phyloP scores from a whole-genome alignment of 169 alveolate species.

The Plasmodium ovale region DNA sequence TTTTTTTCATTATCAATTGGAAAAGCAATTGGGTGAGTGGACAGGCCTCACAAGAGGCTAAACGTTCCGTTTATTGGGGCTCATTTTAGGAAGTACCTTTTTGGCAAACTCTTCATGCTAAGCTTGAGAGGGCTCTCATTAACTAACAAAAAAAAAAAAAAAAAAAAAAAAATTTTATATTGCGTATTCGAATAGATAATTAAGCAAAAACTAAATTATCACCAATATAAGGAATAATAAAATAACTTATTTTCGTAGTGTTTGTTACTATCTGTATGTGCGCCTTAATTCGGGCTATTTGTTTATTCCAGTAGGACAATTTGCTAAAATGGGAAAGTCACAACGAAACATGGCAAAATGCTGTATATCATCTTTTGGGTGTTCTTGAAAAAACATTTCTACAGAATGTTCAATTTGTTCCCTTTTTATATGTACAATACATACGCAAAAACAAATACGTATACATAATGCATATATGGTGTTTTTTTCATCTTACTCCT shows the following conservation, averaged over 20 bases:
- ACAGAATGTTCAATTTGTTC: too few relatives aligned
- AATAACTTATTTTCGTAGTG: background rate
- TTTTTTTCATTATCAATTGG: too few relatives aligned
- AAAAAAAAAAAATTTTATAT: conserved; percentile 26
- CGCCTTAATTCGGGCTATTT: conserved; percentile 55
- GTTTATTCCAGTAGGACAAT: conserved; percentile 73
- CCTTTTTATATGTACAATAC: too few relatives aligned
- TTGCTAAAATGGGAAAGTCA: conserved; percentile 23
- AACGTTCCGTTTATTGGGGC: too few relatives aligned
- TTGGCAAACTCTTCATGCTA: conserved; percentile 2
- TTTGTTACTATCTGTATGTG: conserved; percentile 74
- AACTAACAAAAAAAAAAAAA: conserved; percentile 23
- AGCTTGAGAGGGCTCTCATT: conserved; percentile 72
- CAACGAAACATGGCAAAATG: background rate
- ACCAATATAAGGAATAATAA: background rate
- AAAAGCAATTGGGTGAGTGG: too few relatives aligned
- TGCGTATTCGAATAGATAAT: too few relatives aligned
- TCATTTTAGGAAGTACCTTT: background rate
- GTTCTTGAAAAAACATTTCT: too few relatives aligned
- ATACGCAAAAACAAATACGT: background rate
- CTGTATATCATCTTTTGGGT: too few relatives aligned
- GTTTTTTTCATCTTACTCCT: conserved; percentile 58
- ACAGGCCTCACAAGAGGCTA: too few relatives aligned
- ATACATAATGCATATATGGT: background rate
- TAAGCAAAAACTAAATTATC: too few relatives aligned